Evolutionary conservation across 1,284 basidiomycete genomes (phyloP).

Genomic region (Fomitopsis pinicola): DNA sequence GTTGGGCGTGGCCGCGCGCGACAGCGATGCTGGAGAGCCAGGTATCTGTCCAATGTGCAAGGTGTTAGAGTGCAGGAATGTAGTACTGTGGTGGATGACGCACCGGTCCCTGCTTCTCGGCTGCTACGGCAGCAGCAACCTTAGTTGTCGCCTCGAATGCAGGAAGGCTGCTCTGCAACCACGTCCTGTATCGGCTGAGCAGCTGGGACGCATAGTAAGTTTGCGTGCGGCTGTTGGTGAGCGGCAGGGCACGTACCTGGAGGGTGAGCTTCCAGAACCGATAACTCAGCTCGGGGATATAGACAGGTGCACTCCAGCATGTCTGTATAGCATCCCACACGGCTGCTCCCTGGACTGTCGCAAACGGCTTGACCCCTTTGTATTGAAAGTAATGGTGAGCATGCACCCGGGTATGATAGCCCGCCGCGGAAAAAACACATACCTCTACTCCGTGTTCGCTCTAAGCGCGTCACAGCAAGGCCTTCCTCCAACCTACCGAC

Average conservation of each 20-base stretch:
- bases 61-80: neutral
- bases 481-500: conserved; percentile 71
- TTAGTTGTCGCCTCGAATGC: conserved; percentile 32
- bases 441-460: conserved; percentile 39
- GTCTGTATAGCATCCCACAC: conserved; percentile 69
- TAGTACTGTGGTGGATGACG: neutral
- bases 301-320: conserved; percentile 86
- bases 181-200: conserved; percentile 71
- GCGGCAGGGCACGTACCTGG: conserved; percentile 49
- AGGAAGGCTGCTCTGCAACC: conserved; percentile 55
- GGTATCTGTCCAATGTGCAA: neutral
- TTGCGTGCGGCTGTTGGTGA: neutral
- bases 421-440: neutral
- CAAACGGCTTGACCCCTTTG: conserved; percentile 35
- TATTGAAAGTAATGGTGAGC: neutral
- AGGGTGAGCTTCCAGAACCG: conserved; percentile 87
- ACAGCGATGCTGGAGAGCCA: conserved; percentile 17
- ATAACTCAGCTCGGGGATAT: conserved; percentile 74
- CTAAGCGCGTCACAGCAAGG: conserved; percentile 44
- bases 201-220: conserved; percentile 41
- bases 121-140: conserved; percentile 24
- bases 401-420: neutral
- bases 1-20: conserved; percentile 50
- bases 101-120: conserved; percentile 31
- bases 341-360: conserved; percentile 60